A percentile compares a stretch with the other conserved stretches of the same genome.
Evolutionary conservation across 2,329 filamentous ascomycete species (phyloP).

Genomic region (Akanthomyces dipterigenus): DNA sequence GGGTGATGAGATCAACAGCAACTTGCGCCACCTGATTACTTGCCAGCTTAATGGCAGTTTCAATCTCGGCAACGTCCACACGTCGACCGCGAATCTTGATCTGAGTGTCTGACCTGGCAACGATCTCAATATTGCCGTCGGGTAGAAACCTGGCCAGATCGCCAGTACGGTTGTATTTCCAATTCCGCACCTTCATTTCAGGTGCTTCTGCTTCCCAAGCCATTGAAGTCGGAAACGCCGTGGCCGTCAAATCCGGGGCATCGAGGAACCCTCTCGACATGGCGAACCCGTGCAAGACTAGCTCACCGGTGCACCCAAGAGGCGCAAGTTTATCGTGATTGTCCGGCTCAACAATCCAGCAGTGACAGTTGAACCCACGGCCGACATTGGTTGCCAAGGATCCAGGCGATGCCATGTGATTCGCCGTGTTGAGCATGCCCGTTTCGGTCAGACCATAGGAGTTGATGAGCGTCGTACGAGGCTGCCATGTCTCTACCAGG

Average conservation of each 20-base stretch:
- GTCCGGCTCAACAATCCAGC: background rate
- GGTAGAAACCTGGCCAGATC: constrained; percentile 17
- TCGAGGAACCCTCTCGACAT: background rate
- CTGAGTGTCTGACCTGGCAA: constrained; percentile 45
- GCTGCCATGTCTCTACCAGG: background rate
- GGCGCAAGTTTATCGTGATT: background rate
- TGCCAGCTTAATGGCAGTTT: background rate
- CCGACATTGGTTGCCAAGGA: background rate
- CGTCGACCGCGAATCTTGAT: constrained; percentile 49
- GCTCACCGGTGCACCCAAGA: background rate
- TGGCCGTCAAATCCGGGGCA: background rate
- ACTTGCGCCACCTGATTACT: background rate
- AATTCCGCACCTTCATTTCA: constrained; percentile 15
- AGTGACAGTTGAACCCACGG: background rate
- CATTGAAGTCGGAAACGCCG: background rate
- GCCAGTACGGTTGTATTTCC: constrained; percentile 12
- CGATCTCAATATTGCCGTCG: constrained; percentile 28
- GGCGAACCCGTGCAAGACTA: background rate
- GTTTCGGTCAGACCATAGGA: background rate
- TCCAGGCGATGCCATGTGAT: background rate
- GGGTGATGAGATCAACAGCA: background rate
- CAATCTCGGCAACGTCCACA: constrained; percentile 31
- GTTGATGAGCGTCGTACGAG: background rate
- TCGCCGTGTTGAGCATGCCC: background rate
- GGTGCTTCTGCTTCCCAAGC: background rate